phyloP scores from a whole-genome alignment of 2,329 filamentous ascomycete genomes.

The Ascochyta fabae region DNA sequence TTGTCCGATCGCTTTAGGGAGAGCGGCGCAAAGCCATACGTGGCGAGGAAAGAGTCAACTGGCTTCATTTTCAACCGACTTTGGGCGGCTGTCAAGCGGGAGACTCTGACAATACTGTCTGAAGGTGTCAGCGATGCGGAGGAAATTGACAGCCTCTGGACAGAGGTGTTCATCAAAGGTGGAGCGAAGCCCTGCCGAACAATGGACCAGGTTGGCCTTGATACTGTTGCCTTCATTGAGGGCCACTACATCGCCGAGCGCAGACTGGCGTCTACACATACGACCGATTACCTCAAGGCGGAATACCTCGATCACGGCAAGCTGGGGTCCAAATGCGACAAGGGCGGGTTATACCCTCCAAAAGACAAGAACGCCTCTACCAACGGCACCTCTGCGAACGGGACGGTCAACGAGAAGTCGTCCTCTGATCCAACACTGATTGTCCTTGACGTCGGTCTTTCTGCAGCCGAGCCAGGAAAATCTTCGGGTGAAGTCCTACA shows the following conservation, averaged over 20 bases:
- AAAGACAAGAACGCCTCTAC: neutral
- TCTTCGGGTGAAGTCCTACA: constrained; percentile 25
- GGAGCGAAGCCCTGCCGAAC: constrained; percentile 46
- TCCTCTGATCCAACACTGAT: constrained; percentile 5
- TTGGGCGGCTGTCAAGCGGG: constrained; percentile 64
- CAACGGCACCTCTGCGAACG: neutral
- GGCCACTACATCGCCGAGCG: constrained; percentile 61
- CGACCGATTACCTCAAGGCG: constrained; percentile 55
- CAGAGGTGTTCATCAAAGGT: constrained; percentile 46
- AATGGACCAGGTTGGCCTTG: constrained; percentile 61
- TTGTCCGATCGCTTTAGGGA: constrained; percentile 50
- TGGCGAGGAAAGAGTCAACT: constrained; percentile 57
- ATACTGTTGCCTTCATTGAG: constrained; percentile 62
- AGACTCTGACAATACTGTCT: constrained; percentile 56
- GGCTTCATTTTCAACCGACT: constrained; percentile 64
- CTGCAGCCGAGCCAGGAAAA: constrained; percentile 1
- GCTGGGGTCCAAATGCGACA: constrained; percentile 52
- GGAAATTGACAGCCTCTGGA: constrained; percentile 60
- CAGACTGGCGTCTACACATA: constrained; percentile 48
- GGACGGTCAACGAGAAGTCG: neutral
- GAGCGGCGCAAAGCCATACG: constrained; percentile 52
- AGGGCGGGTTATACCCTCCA: constrained; percentile 24
- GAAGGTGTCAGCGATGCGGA: constrained; percentile 58
- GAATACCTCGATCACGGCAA: constrained; percentile 57
- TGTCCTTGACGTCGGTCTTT: constrained; percentile 21